Conservation (phyloP, 768 basidiomycete species). For the Pleurotus tuber-regium region DNA sequence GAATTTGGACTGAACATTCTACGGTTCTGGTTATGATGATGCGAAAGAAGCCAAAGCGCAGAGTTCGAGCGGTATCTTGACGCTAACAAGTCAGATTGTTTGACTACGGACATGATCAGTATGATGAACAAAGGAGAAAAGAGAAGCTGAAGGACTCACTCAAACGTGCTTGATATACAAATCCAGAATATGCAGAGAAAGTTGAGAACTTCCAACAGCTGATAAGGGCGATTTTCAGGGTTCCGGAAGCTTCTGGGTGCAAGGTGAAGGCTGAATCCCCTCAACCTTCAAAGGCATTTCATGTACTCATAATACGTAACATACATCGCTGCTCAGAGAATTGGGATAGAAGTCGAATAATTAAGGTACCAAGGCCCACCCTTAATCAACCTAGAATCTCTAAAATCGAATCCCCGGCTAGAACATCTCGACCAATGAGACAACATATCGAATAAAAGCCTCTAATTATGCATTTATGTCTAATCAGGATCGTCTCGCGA, state of each 20-base stretch:
- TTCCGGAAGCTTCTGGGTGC: not conserved
- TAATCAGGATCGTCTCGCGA: no score
- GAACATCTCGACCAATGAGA: no score
- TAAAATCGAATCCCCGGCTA: no score
- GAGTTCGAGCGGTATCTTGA: not conserved
- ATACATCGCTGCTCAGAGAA: no score
- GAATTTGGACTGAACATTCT: not conserved
- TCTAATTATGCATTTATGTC: no score
- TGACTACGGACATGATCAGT: not conserved
- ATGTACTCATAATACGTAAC: no score
- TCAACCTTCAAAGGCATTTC: not conserved
- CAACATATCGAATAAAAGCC: no score
- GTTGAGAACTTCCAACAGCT: not conserved
- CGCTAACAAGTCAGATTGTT: not conserved
- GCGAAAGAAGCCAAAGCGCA: not conserved
- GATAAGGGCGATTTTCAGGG: not conserved
- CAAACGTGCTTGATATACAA: no score
- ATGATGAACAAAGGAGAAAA: not conserved
- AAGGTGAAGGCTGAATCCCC: not conserved
- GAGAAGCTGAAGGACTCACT: not conserved
- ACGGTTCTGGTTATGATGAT: not conserved
- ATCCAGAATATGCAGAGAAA: not conserved
- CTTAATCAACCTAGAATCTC: no score
- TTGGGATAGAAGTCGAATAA: no score
- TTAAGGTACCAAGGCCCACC: no score